Percentiles rank a stretch among this genome's conserved stretches.
phyloP scores from a whole-genome alignment of 164 flowering plant species.

The Brasenia schreberi region DNA sequence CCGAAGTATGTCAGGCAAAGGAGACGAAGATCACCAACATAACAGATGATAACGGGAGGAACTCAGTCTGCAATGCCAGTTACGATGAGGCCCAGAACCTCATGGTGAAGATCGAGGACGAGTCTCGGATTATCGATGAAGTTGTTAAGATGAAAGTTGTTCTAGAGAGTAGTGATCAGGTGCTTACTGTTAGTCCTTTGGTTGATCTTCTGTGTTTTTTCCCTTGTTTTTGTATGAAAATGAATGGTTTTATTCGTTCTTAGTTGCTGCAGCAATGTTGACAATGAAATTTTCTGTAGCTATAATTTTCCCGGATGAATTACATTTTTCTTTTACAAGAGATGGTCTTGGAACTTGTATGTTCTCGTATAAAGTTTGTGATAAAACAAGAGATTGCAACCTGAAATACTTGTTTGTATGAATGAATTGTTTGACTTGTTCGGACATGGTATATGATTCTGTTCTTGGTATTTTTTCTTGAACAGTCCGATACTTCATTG shows the following conservation, averaged over 20 bases:
- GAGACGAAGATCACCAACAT: conserved; percentile 45
- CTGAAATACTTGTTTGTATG: no score
- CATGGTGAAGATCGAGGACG: conserved; percentile 81
- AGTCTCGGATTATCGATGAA: conserved; percentile 38
- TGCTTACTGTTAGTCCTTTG: conserved; percentile 4
- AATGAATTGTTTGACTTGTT: no score
- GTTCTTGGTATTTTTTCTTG: not conserved
- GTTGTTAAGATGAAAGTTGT: conserved; percentile 72
- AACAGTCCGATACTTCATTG: conserved; percentile 55
- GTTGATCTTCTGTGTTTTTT: no score
- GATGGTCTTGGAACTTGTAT: no score
- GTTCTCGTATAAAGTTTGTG: no score
- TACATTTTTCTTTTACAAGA: no score
- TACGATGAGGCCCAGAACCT: conserved; percentile 79
- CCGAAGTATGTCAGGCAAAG: conserved; percentile 26
- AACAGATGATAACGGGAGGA: conserved; percentile 18
- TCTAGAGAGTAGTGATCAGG: conserved; percentile 56
- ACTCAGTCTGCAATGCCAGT: conserved; percentile 38
- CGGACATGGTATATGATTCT: not conserved
- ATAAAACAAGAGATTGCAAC: no score
- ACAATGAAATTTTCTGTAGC: no score
- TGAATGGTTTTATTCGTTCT: no score
- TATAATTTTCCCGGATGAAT: no score
- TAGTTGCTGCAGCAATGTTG: no score
- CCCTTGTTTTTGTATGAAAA: no score